Conservation (phyloP, 345 rosid species). For the Citrus trifoliata region DNA sequence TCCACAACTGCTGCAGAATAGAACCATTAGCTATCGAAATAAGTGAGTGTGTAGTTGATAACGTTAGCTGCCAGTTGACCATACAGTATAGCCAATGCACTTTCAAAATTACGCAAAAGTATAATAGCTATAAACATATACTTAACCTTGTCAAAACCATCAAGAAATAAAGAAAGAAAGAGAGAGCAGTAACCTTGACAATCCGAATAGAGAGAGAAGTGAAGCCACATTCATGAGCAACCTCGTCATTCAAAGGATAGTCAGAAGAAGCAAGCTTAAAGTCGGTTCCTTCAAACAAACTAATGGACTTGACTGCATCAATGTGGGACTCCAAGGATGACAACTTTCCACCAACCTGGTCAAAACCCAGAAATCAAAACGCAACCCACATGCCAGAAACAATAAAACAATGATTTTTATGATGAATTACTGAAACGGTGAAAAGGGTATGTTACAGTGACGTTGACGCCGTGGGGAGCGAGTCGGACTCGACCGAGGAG, state of each 20-base stretch:
- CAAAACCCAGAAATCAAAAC: conserved; percentile 2
- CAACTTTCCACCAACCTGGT: conserved; percentile 76
- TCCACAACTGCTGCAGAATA: too few species aligned
- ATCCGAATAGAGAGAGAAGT: conserved; percentile 80
- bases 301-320: conserved; percentile 37
- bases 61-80: too few species aligned
- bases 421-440: neutral
- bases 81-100: neutral
- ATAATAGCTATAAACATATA: neutral
- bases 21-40: too few species aligned
- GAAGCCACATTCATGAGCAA: conserved; percentile 83
- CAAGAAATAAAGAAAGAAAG: neutral
- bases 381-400: neutral
- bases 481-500: conserved; percentile 89
- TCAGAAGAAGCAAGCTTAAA: conserved; percentile 84
- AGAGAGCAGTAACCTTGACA: conserved; percentile 50
- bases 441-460: conserved; percentile 51
- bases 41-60: too few species aligned
- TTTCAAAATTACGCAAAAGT: neutral
- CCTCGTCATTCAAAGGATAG: conserved; percentile 63
- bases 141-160: neutral
- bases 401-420: neutral
- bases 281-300: conserved; percentile 81
- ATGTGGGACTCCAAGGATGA: conserved; percentile 66
- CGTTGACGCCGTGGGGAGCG: conserved; percentile 81